Evolutionary conservation across 179 eudicot genomes (phyloP), one percentile per base, ranked within the genome.

Genomic region (Spergularia azorica): DNA sequence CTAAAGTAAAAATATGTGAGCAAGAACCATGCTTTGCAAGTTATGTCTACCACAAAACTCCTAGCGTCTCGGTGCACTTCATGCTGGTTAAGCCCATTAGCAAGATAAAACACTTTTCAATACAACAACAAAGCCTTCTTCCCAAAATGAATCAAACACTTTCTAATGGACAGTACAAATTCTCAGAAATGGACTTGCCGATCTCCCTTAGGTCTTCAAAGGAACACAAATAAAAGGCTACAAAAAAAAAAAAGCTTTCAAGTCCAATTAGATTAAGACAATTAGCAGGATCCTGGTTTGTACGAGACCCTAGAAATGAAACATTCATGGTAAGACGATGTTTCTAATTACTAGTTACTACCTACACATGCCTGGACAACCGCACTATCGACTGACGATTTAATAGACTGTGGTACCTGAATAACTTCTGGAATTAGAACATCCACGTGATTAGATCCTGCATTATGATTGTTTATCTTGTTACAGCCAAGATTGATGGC

Each of bases 401-500:
- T 63, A 14, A 64, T 41, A 72, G 63, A 83, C 67, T 70, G 67
- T 16, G 21, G 52, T 86, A 96, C 99, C 98, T 90, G 93, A 82
- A 96, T 87, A 73, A 96, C 92, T 81, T 94, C 92, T 75, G 99
- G 99, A 80, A 96, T 92, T 81, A 89, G 81, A 72, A 92, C 94
- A 58, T 94, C 94, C 73, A 92, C 91, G 67, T 57, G 77, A 89
- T 92, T 85, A 38, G 74, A 79, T 55, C 75, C 80, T 36, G 43
- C 64, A 62, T 63, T 50, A 73, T 76, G 88, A 65, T 76, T 78
- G 79, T 48, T n/a, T 66, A 57, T 83, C 73, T 77, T 84, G 76
- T 81, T 81, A 88, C 96, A 93, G 21, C 97, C 91, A 70, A 96
- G 91, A 79, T 96, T 96, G 73, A 80, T 86, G 67, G 90, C 89